These are phyloP conservation scores for Umbilicus rupestris DNA, from an alignment of 164 flowering plant species.

Conservation along the genomic window DNA sequence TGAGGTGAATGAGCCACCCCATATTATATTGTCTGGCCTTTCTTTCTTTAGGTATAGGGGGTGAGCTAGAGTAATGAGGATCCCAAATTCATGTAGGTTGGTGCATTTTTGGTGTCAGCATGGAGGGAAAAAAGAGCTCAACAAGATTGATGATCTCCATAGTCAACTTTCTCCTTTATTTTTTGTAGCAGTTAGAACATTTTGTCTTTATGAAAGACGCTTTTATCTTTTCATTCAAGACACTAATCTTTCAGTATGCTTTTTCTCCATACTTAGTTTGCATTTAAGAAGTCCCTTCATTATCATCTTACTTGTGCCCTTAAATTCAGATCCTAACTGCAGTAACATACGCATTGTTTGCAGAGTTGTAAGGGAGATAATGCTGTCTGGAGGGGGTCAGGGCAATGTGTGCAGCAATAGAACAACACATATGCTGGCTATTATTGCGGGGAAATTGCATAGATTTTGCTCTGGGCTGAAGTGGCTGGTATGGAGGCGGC, in stretches of 20 bases:
- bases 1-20: neutral
- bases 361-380: neutral
- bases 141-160: neutral
- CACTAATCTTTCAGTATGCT: neutral
- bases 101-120: slow-evolving; percentile 16
- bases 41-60: neutral
- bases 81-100: slow-evolving; percentile 13
- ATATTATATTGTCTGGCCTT: neutral
- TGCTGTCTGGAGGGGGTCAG: slow-evolving; percentile 15
- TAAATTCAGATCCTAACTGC: neutral
- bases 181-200: slow-evolving; percentile 32
- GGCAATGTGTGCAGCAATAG: slow-evolving; percentile 8
- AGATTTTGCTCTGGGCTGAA: slow-evolving; percentile 38
- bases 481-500: slow-evolving; percentile 33
- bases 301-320: neutral
- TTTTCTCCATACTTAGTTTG: neutral
- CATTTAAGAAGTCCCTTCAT: neutral
- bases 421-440: slow-evolving; percentile 21
- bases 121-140: neutral
- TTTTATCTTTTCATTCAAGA: neutral
- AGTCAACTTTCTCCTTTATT: slow-evolving; percentile 14
- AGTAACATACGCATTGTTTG: no score
- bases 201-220: neutral
- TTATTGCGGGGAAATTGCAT: slow-evolving; percentile 30
- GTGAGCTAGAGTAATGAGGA: neutral